Evolutionary conservation across 768 basidiomycete genomes (phyloP), one percentile per base, ranked within the genome.

Genomic region (Mycena filopes): DNA sequence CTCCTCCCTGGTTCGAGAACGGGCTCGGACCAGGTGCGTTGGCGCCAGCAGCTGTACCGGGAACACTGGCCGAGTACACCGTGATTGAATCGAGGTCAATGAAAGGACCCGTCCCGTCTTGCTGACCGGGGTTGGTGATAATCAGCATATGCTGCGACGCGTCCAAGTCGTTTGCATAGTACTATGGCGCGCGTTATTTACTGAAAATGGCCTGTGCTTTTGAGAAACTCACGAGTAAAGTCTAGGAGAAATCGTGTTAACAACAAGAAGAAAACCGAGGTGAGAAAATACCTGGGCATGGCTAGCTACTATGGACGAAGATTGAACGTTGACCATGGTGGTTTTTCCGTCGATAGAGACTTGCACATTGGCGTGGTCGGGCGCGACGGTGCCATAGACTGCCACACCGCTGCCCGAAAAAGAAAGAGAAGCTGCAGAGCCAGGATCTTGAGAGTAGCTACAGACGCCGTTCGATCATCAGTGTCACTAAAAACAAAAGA

Each of bases 381-480:
- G 82, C 11, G 83, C 81, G 31, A 85, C 78, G 3, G 85, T 83
- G 40, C 86, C 86, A 60, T 84, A 87, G 1, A 88, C 58, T 16
- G 84, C 84, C 49, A 89, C 77, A n/a, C 82, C 85, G 55, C 85
- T 81, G 23, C 87, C 87, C 6, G 72, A 66, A 69, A 87, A 87
- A 18, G 72, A 60, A 13, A 86, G 66, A 9, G 80, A 78, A n/a
- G 80, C 82, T 21, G 79, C 76, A 15, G 85, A 81, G 38, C 77
- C 80, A 11, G 74, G 65, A 7, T 70, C 75, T 49, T 78, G 69
- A 2, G 84, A 79, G 70, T 73, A 85, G 67, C 86, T 87, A 58
- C 6, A 51, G 23, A 48, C 38, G 15, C 18, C 7, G 23, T 47
- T 57, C 55, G 26, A 28, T 31, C 26, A 56, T 40, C n/a, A n/a